Evolutionary conservation across 495 filamentous ascomycete species (phyloP).

Genomic region (Clohesyomyces aquaticus): DNA sequence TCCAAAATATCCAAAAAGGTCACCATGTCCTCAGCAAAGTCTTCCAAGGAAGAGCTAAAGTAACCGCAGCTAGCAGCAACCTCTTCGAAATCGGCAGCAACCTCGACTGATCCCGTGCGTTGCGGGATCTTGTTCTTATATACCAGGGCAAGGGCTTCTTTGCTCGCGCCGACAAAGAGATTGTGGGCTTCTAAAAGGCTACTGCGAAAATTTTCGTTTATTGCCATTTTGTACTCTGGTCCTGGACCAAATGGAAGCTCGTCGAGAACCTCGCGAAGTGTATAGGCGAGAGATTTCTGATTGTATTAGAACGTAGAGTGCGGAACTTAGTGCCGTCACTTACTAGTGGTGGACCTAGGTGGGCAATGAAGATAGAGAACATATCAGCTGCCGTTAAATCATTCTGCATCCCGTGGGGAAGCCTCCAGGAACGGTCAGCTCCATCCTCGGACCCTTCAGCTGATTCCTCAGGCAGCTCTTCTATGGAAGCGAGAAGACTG

Average conservation of each 20-base stretch:
- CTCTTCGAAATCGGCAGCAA: constrained; percentile 95
- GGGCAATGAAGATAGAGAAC: constrained; percentile 82
- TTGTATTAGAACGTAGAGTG: constrained; percentile 8
- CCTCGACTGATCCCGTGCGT: constrained; percentile 63
- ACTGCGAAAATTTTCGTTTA: constrained; percentile 75
- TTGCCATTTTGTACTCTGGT: constrained; percentile 66
- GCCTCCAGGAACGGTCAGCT: constrained; percentile 20
- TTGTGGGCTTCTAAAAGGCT: constrained; percentile 79
- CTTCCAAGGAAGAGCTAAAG: constrained; percentile 85
- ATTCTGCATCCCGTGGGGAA: constrained; percentile 26
- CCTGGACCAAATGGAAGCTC: constrained; percentile 77
- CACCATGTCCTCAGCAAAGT: constrained; percentile 87
- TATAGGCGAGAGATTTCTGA: constrained; percentile 85
- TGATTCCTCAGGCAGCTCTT: constrained; percentile 33
- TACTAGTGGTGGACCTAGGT: constrained; percentile 90
- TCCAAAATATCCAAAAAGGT: constrained; percentile 81
- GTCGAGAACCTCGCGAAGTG: constrained; percentile 82
- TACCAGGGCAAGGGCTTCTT: constrained; percentile 72
- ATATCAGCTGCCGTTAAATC: constrained; percentile 68
- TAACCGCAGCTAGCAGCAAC: constrained; percentile 94
- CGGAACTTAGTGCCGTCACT: constrained; percentile 12
- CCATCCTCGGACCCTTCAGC: constrained; percentile 26
- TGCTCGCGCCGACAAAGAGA: constrained; percentile 73
- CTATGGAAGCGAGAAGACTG: constrained; percentile 35
- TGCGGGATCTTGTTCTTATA: constrained; percentile 76